Evolutionary conservation across 2,329 filamentous ascomycete genomes (phyloP).

Genomic region (Xylariaceae sp.): DNA sequence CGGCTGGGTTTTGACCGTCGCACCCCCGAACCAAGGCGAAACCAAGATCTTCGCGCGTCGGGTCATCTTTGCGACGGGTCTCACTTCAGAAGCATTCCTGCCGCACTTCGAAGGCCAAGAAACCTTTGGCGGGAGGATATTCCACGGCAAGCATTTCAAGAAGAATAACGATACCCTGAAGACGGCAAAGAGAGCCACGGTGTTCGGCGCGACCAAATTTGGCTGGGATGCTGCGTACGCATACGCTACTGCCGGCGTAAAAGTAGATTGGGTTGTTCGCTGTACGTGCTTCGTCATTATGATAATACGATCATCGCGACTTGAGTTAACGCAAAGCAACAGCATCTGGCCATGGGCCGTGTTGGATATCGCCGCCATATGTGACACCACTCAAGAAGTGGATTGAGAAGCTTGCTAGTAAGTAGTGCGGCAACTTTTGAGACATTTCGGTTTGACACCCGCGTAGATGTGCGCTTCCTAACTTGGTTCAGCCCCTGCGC

Average conservation of each 20-base stretch:
- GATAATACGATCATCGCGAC: not conserved
- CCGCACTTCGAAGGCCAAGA: constrained; percentile 53
- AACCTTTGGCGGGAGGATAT: constrained; percentile 53
- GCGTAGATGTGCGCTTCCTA: constrained; percentile 61
- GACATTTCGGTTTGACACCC: not conserved
- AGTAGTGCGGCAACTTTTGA: constrained; percentile 25
- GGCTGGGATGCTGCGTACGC: constrained; percentile 65
- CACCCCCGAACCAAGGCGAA: constrained; percentile 10
- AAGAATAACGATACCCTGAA: constrained; percentile 38
- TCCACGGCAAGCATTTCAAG: constrained; percentile 59
- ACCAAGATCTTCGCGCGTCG: constrained; percentile 45
- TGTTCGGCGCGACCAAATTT: constrained; percentile 65
- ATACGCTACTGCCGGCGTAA: constrained; percentile 53
- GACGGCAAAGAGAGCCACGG: constrained; percentile 45
- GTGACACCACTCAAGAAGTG: constrained; percentile 54
- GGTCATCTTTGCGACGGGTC: constrained; percentile 63
- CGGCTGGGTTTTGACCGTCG: constrained; percentile 36
- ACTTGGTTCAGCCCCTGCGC: constrained; percentile 77
- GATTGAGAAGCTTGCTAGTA: constrained; percentile 52
- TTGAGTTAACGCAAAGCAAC: constrained; percentile 1
- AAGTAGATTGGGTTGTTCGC: constrained; percentile 61
- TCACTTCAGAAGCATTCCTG: constrained; percentile 60
- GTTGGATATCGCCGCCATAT: constrained; percentile 54
- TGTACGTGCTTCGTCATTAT: constrained; percentile 16
- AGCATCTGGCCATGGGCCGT: constrained; percentile 57